Evolutionary conservation across 306 rosid species (phyloP), one percentile per base, ranked within the genome.

Genomic region (Bauhinia variegata): DNA sequence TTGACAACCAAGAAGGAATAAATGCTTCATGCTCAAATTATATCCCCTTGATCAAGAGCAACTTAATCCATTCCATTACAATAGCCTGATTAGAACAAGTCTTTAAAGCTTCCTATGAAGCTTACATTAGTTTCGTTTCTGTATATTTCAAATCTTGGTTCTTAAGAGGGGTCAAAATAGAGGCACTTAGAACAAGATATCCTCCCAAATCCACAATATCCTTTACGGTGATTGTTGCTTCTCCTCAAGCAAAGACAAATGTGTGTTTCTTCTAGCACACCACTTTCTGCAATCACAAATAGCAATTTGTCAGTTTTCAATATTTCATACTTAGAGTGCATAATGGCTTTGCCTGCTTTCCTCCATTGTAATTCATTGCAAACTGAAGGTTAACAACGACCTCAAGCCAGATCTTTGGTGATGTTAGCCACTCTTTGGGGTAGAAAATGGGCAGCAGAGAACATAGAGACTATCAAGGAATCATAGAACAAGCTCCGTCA

Each of bases 1-100:
- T 19, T 5, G 87, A 80, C 14, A 87, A 69, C 90, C 86, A 85
- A 38, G 73, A 11, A 5, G 50, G 76, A 15, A 87, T 78, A 47
- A 87, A 85, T 7, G 83, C 88, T 63, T 85, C 84, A 23, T 85
- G 95, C 78, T 87, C 95, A 44, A 87, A 9, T 7, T 87, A 86
- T 2, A 54, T 73, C 5, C 78, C 80, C 46, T 73, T 73, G 8
- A 75, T 8, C 47, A 63, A 18, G 48, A 84, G 75, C 39, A 54
- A 4, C 51, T 0, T 55, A 72, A 83, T 37, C 93, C 91, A 87
- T 10, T 67, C 37, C 2, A 0, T 0, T 4, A 74, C 88, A 0
- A 0, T 0, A 0, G 78, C 80, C 47, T 65, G 82, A 18, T 1
- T 84, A 0, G 75, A 55, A 33, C 5, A 63, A n/a, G 67, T 11